Conservation (phyloP, 495 filamentous ascomycete species). For the Penicillium turbatum region DNA sequence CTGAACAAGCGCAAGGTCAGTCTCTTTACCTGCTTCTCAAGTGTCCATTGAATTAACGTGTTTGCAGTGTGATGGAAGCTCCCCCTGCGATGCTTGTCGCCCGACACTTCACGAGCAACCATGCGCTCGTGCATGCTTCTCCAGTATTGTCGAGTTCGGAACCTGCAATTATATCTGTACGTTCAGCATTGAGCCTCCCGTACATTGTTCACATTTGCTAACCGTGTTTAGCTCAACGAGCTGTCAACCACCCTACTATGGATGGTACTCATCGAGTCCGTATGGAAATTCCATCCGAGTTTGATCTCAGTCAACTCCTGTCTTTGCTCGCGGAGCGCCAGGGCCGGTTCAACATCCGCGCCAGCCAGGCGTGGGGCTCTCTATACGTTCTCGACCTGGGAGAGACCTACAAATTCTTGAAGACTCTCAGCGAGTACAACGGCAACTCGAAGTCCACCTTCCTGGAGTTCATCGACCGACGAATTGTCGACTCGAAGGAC, state of each 20-base stretch:
- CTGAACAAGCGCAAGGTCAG: conserved; percentile 48
- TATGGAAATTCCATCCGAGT: conserved; percentile 41
- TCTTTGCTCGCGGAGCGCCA: conserved; percentile 41
- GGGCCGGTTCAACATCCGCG: conserved; percentile 47
- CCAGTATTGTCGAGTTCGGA: conserved; percentile 48
- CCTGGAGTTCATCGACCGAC: conserved; percentile 45
- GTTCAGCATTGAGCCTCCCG: conserved; percentile 7
- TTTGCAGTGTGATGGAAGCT: conserved; percentile 42
- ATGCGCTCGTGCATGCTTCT: conserved; percentile 46
- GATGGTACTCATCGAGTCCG: conserved; percentile 35
- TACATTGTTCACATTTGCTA: conserved; percentile 11
- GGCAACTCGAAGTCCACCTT: conserved; percentile 45
- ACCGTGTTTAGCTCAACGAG: conserved; percentile 41
- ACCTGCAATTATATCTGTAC: conserved; percentile 51
- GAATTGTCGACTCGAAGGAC: conserved; percentile 46
- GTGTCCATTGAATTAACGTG: conserved; percentile 7
- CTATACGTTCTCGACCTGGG: conserved; percentile 44
- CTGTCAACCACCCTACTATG: conserved; percentile 42
- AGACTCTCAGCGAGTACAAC: conserved; percentile 43
- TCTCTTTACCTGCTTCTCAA: background rate
- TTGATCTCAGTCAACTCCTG: conserved; percentile 40
- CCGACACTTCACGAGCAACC: conserved; percentile 47
- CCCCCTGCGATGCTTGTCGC: conserved; percentile 47
- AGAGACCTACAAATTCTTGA: conserved; percentile 43
- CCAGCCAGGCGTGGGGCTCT: conserved; percentile 43